phyloP scores from a whole-genome alignment of 31 red algal genomes.

The Endocladia muricata region DNA sequence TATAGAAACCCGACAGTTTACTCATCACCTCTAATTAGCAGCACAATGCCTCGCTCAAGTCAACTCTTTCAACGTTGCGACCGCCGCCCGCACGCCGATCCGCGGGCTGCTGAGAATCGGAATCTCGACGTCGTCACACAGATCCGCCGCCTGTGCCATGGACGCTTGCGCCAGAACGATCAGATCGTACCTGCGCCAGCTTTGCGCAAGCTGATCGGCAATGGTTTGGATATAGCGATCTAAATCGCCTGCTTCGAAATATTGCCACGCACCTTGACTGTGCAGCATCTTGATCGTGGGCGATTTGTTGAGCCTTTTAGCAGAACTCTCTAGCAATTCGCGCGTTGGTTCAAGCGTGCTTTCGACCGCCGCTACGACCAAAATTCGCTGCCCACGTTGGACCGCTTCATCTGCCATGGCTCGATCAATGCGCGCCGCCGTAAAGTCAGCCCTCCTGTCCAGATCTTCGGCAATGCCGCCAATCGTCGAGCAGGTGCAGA shows the following conservation, averaged over 20 bases:
- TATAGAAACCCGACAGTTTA: too few species aligned
- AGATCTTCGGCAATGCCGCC: background rate
- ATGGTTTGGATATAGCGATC: too few species aligned
- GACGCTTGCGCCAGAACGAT: too few species aligned
- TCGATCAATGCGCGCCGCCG: background rate
- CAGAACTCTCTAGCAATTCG: background rate
- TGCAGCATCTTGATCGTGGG: background rate
- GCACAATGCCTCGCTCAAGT: too few species aligned
- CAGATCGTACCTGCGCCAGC: too few species aligned
- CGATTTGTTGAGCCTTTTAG: background rate
- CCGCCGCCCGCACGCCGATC: too few species aligned
- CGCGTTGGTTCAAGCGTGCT: background rate
- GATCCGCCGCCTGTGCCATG: too few species aligned
- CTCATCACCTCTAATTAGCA: too few species aligned
- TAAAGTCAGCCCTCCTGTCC: background rate
- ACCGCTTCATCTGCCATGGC: background rate
- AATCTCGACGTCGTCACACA: too few species aligned
- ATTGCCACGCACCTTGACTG: background rate
- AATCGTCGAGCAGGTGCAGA: constrained; percentile 1
- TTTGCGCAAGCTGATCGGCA: too few species aligned
- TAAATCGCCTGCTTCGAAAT: background rate
- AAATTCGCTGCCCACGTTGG: background rate
- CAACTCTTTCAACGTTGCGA: too few species aligned
- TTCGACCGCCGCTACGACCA: background rate
- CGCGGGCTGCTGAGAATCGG: too few species aligned